A percentile compares a stretch with the other conserved stretches of the same genome.
Conservation (phyloP, 179 eudicot genomes). For the Patellifolia procumbens region DNA sequence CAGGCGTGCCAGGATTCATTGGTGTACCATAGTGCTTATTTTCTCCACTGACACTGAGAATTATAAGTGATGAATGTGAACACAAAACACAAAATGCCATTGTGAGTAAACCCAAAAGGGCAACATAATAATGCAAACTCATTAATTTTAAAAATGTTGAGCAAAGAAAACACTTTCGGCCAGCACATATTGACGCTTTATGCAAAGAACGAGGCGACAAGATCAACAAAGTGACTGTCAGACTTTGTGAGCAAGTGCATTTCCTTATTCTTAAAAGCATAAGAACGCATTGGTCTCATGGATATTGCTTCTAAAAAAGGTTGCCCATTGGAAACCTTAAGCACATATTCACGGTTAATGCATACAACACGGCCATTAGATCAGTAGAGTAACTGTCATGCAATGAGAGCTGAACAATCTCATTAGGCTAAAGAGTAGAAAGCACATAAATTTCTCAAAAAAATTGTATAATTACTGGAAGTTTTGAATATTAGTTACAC, state of each 20-base stretch:
- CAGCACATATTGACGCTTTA: too few species aligned
- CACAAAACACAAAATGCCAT: constrained; percentile 4
- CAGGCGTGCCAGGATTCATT: constrained; percentile 75
- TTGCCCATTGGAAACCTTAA: background rate
- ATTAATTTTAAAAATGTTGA: background rate
- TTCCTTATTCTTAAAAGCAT: too few species aligned
- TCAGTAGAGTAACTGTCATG: background rate
- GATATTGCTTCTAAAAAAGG: background rate
- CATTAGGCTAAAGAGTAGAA: background rate
- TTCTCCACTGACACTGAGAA: constrained; percentile 80
- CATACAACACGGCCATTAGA: background rate
- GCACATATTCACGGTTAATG: background rate
- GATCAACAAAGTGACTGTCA: too few species aligned
- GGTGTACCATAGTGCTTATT: constrained; percentile 85
- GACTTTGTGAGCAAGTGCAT: too few species aligned
- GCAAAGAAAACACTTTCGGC: too few species aligned
- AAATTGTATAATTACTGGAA: background rate
- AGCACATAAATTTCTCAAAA: background rate
- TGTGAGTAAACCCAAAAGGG: background rate
- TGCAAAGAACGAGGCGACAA: too few species aligned
- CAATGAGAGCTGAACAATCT: background rate
- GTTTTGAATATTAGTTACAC: background rate
- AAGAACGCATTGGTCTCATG: too few species aligned
- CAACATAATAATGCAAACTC: constrained; percentile 18
- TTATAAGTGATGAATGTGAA: constrained; percentile 20